Conservation (phyloP, 2,329 filamentous ascomycete species). For the Aspergillus texensis region DNA sequence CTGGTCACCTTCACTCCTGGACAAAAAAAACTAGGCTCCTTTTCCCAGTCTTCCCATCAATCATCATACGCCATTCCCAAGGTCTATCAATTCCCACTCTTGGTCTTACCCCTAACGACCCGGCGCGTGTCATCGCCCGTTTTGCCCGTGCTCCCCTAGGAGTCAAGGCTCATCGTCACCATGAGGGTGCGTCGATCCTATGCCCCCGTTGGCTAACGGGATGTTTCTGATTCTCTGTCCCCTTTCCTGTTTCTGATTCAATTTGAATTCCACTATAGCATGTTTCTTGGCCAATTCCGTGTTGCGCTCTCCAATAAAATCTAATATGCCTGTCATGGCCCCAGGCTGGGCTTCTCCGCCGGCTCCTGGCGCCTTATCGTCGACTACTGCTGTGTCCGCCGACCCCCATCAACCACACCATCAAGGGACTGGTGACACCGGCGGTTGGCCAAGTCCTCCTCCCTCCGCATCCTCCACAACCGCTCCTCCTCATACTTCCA, state of each 20-base stretch:
- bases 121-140: slow-evolving; percentile 11
- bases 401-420: slow-evolving; percentile 20
- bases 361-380: slow-evolving; percentile 20
- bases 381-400: slow-evolving; percentile 8
- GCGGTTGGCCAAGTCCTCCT: slow-evolving; percentile 20
- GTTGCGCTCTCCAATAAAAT: slow-evolving; percentile 13
- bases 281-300: not conserved
- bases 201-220: slow-evolving; percentile 21
- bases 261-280: slow-evolving; percentile 14
- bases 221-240: slow-evolving; percentile 21
- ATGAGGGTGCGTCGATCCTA: slow-evolving; percentile 25
- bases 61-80: not conserved
- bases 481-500: slow-evolving; percentile 16
- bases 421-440: slow-evolving; percentile 17
- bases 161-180: slow-evolving; percentile 17
- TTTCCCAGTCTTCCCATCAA: not conserved
- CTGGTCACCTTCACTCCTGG: not conserved
- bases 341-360: slow-evolving; percentile 25
- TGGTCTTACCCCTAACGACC: slow-evolving; percentile 4
- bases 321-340: slow-evolving; percentile 19
- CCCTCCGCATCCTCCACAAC: slow-evolving; percentile 20
- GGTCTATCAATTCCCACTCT: not conserved
- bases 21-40: not conserved
- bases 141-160: slow-evolving; percentile 14
- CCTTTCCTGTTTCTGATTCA: slow-evolving; percentile 16